phyloP scores from a whole-genome alignment of 2,329 filamentous ascomycete genomes.

The Aspergillus piperis region DNA sequence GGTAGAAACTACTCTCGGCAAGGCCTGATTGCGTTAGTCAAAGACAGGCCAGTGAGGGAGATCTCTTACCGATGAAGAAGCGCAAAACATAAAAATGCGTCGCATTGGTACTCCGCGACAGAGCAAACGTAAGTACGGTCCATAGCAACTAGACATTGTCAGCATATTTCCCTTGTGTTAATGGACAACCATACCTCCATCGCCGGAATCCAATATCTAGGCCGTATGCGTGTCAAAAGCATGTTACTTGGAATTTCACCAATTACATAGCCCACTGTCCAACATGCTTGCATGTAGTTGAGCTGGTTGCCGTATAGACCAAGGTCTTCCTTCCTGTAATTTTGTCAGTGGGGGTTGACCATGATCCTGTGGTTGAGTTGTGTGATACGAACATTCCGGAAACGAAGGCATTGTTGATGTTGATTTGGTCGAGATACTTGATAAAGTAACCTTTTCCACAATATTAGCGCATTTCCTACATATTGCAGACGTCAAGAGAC shows the following conservation, averaged over 20 bases:
- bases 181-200: conserved; percentile 40
- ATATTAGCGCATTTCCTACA: background rate
- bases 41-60: too few species aligned
- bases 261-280: conserved; percentile 63
- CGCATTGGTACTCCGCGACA: conserved; percentile 44
- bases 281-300: conserved; percentile 58
- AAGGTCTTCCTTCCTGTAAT: conserved; percentile 54
- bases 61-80: conserved; percentile 49
- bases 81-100: conserved; percentile 51
- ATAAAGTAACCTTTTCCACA: conserved; percentile 49
- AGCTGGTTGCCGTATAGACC: conserved; percentile 56
- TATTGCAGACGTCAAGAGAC: background rate
- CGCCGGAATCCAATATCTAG: conserved; percentile 51
- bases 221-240: conserved; percentile 51
- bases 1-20: conserved; percentile 54
- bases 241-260: conserved; percentile 55
- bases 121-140: conserved; percentile 52
- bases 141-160: conserved; percentile 41
- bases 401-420: conserved; percentile 51
- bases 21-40: conserved; percentile 34
- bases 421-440: conserved; percentile 51
- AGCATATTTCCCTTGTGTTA: background rate
- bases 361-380: too few species aligned
- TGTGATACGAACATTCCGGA: conserved; percentile 46
- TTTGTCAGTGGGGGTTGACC: background rate